Base-by-base conservation (phyloP, 2,329 filamentous ascomycete genomes). In the Penicillium sp. region DNA sequence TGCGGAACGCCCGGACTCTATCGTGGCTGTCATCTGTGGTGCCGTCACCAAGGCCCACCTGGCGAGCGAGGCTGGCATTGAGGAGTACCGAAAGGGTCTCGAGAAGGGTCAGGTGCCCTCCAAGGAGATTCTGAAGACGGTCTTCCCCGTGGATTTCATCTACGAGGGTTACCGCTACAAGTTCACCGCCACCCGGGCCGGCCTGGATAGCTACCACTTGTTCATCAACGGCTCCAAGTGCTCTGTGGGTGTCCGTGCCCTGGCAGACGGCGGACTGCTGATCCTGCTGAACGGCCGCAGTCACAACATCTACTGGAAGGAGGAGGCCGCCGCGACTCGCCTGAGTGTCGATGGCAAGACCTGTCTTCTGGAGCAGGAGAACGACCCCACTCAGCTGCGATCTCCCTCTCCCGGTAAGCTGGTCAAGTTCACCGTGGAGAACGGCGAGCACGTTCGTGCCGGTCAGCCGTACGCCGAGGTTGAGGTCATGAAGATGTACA, bases 401-500 rank as follows among this genome's bases (percentile, higher is more conserved):
- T 91, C 90, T 3, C 93, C 93, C 37, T 94, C 88, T 53, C 93
- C 93, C 40, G 93, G 93, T 70, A 98, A 98, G 77, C 85, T 98
- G 33, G 91, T 98, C 75, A 96, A 95, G 75, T 98, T 93, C 73
- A 87, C 89, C 1, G 88, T 98, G 2, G 93, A 96, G 70, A 97
- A 95, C 64, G 93, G 93, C 52, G 81, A 90, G 59, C 93, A 98
- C 68, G 83, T 98, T 71, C 85, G 83, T 70, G 89, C 94, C 60
- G 91, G 91, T 48, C 88, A 97, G 71, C 78, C 91, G 32, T 98
- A 90, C 65, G 93, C 93, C 47, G 93, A 98, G 71, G 91, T 98
- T 36, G 93, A 98, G 74, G 93, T 98, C 73, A 98, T 98, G 93
- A 98, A 98, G 81, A 98, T 98, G 93, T 97, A 97, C 80, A 98